Evolutionary conservation across 2,329 filamentous ascomycete species (phyloP).

Genomic region (Ceratocystis papillata): DNA sequence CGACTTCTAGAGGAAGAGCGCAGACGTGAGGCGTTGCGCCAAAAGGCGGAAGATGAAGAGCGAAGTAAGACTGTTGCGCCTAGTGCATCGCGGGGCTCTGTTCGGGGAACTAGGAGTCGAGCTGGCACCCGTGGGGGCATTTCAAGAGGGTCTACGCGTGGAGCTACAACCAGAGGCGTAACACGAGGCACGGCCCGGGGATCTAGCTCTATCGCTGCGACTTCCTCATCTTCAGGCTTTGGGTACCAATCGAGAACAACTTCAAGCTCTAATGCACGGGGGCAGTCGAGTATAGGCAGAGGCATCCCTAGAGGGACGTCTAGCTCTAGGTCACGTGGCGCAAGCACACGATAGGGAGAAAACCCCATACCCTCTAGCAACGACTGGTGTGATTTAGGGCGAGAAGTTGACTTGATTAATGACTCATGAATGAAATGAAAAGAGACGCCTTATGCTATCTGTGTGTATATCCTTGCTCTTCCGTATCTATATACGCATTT

Average conservation of each 20-base stretch:
- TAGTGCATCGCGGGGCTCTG: conserved; percentile 28
- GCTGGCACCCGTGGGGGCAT: not conserved
- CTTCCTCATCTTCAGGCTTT: conserved; percentile 27
- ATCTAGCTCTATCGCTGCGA: not conserved
- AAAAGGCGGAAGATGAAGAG: conserved; percentile 53
- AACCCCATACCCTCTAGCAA: not conserved
- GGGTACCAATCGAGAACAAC: conserved; percentile 28
- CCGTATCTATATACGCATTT: conserved; percentile 3
- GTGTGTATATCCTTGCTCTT: conserved; percentile 1
- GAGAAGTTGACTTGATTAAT: not conserved
- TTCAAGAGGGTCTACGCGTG: conserved; percentile 23
- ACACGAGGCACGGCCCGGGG: conserved; percentile 15
- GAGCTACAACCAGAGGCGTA: not conserved
- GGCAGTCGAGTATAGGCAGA: conserved; percentile 32
- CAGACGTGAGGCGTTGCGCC: conserved; percentile 58
- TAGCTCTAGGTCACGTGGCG: conserved; percentile 25
- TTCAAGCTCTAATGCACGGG: conserved; percentile 28
- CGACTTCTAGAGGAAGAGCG: conserved; percentile 68
- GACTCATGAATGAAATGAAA: conserved; percentile 3
- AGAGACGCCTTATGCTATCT: not conserved
- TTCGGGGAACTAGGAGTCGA: conserved; percentile 13
- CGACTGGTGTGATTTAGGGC: not conserved
- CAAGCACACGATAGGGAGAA: not conserved
- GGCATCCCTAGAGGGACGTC: conserved; percentile 29
- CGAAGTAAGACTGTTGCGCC: conserved; percentile 31